phyloP scores from a whole-genome alignment of 192 early-diverging fungal species.

The Allomyces macrogynus region DNA sequence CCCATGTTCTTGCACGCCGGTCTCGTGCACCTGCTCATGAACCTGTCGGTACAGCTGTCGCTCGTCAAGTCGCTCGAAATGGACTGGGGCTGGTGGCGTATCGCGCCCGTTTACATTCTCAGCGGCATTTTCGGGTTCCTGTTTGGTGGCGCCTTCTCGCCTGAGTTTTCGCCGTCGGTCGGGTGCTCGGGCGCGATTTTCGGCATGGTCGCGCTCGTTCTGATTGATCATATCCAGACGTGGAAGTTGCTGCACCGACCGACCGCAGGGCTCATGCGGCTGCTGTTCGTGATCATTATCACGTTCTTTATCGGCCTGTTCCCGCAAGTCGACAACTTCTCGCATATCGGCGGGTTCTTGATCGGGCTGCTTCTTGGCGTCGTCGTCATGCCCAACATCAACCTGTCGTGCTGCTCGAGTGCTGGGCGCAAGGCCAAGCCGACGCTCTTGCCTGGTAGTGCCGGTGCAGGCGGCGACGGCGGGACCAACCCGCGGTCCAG shows the following conservation, averaged over 20 bases:
- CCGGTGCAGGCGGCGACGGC: background rate
- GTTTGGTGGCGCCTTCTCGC: conserved; percentile 48
- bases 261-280: background rate
- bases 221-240: background rate
- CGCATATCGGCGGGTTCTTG: conserved; percentile 51
- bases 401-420: conserved; percentile 14
- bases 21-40: conserved; percentile 53
- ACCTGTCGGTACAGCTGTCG: conserved; percentile 47
- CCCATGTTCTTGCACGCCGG: conserved; percentile 75
- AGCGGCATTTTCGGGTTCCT: conserved; percentile 60
- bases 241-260: background rate
- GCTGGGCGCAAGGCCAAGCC: background rate
- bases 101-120: conserved; percentile 47
- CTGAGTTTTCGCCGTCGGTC: conserved; percentile 26
- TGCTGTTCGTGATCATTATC: background rate
- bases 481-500: background rate
- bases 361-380: conserved; percentile 55
- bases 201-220: conserved; percentile 10
- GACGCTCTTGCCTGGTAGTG: background rate
- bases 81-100: conserved; percentile 53
- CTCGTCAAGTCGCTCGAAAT: conserved; percentile 51
- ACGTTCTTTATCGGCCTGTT: background rate
- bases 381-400: conserved; percentile 47
- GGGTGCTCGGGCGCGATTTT: conserved; percentile 31
- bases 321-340: conserved; percentile 23